Conservation (phyloP, 305 asterid genomes). For the Solanum hybrid region DNA sequence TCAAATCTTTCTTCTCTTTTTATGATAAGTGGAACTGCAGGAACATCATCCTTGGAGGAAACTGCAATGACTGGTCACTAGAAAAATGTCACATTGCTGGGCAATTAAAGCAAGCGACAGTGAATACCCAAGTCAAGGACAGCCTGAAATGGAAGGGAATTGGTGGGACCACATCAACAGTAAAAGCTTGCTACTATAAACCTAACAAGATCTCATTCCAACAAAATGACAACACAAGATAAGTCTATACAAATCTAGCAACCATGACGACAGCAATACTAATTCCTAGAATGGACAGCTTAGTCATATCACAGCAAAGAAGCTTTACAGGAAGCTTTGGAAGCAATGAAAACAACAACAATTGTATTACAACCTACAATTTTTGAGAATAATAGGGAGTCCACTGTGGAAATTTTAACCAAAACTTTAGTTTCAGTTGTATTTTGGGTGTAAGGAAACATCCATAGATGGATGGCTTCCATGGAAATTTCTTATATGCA, state of each 20-base stretch:
- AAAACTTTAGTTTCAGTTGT: background rate
- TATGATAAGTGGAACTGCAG: background rate
- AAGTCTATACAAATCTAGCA: background rate
- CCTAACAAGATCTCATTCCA: background rate
- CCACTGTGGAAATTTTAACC: background rate
- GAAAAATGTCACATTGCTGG: background rate
- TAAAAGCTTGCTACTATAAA: background rate
- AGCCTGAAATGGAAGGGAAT: background rate
- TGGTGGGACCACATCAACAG: background rate
- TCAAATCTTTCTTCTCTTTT: background rate
- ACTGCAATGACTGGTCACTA: background rate
- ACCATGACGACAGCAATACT: background rate
- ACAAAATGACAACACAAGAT: background rate
- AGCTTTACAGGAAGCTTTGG: background rate
- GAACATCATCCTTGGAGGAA: background rate
- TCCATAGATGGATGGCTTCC: background rate
- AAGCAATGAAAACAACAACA: background rate
- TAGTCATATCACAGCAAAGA: background rate
- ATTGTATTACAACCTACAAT: background rate
- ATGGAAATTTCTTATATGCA: background rate
- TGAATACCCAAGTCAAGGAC: background rate
- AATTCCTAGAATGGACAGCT: background rate
- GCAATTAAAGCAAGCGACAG: background rate
- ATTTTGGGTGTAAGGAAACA: background rate
- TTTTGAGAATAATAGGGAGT: background rate